phyloP scores from a whole-genome alignment of 2,329 filamentous ascomycete species.

The Alternaria gansuensis region DNA sequence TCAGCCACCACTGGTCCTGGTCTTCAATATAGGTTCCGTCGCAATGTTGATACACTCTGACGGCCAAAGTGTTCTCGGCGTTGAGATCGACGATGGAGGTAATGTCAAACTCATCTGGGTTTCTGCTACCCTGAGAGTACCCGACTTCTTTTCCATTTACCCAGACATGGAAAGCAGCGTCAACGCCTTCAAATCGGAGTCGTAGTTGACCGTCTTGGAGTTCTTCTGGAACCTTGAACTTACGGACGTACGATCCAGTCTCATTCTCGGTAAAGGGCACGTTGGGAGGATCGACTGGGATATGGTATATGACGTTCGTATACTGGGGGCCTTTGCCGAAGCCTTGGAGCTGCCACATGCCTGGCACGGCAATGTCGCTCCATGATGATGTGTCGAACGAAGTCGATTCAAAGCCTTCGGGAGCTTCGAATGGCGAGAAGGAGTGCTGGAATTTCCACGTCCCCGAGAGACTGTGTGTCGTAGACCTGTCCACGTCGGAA shows the following conservation, averaged over 20 bases:
- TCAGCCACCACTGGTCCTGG: slow-evolving; percentile 74
- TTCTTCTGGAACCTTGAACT: slow-evolving; percentile 62
- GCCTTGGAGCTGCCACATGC: slow-evolving; percentile 75
- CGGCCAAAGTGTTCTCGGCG: slow-evolving; percentile 65
- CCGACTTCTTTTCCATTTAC: slow-evolving; percentile 71
- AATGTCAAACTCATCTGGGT: slow-evolving; percentile 75
- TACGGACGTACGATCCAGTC: slow-evolving; percentile 68
- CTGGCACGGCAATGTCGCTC: slow-evolving; percentile 68
- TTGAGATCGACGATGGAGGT: slow-evolving; percentile 59
- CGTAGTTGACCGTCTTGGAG: slow-evolving; percentile 66
- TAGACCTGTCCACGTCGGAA: slow-evolving; percentile 48
- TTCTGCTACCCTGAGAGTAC: slow-evolving; percentile 74
- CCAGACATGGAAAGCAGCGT: slow-evolving; percentile 75
- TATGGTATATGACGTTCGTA: slow-evolving; percentile 72
- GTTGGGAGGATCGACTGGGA: slow-evolving; percentile 70
- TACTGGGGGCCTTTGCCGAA: slow-evolving; percentile 71
- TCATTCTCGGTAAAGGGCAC: slow-evolving; percentile 69
- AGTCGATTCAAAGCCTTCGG: slow-evolving; percentile 45
- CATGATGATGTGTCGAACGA: slow-evolving; percentile 55
- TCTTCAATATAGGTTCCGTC: slow-evolving; percentile 76
- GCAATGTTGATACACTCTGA: slow-evolving; percentile 75
- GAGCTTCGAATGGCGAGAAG: slow-evolving; percentile 50
- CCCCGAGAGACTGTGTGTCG: slow-evolving; percentile 47
- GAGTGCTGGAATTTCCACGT: slow-evolving; percentile 54
- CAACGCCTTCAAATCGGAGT: slow-evolving; percentile 75